Conservation (phyloP, 2,329 filamentous ascomycete genomes). For the Exophiala bonariae region DNA sequence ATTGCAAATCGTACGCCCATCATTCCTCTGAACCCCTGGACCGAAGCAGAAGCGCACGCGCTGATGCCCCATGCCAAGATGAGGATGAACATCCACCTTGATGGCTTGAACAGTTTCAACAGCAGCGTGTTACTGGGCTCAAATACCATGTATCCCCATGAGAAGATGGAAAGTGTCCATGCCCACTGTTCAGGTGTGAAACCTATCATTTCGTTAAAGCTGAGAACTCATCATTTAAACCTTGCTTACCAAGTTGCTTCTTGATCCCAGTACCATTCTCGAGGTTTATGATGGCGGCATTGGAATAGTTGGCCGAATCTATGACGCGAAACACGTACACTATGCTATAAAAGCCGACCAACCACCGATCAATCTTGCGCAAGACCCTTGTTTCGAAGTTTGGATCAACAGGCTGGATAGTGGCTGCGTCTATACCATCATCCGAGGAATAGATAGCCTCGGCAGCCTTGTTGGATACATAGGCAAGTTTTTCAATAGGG, state of each 20-base stretch:
- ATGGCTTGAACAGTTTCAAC: constrained; percentile 17
- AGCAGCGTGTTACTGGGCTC: constrained; percentile 19
- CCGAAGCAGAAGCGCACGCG: constrained; percentile 19
- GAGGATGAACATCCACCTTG: constrained; percentile 20
- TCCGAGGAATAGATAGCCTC: constrained; percentile 83
- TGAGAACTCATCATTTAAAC: too few species aligned
- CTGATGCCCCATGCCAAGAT: constrained; percentile 25
- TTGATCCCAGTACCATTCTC: constrained; percentile 24
- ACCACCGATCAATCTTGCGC: constrained; percentile 20
- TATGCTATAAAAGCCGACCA: constrained; percentile 23
- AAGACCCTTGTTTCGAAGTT: constrained; percentile 28
- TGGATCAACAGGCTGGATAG: neutral
- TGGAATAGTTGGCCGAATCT: constrained; percentile 26
- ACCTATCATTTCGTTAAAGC: too few species aligned
- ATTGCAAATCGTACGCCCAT: constrained; percentile 30
- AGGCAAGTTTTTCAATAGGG: neutral
- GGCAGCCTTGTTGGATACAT: constrained; percentile 68
- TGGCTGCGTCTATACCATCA: constrained; percentile 80
- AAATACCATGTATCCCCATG: constrained; percentile 21
- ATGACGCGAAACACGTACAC: constrained; percentile 26
- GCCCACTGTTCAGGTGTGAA: constrained; percentile 15
- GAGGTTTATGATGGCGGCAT: constrained; percentile 26
- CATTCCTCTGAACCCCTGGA: constrained; percentile 25
- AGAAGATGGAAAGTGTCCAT: constrained; percentile 22
- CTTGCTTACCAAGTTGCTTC: too few species aligned